phyloP scores from a whole-genome alignment of 768 basidiomycete genomes.

The Solioccasus polychromus region DNA sequence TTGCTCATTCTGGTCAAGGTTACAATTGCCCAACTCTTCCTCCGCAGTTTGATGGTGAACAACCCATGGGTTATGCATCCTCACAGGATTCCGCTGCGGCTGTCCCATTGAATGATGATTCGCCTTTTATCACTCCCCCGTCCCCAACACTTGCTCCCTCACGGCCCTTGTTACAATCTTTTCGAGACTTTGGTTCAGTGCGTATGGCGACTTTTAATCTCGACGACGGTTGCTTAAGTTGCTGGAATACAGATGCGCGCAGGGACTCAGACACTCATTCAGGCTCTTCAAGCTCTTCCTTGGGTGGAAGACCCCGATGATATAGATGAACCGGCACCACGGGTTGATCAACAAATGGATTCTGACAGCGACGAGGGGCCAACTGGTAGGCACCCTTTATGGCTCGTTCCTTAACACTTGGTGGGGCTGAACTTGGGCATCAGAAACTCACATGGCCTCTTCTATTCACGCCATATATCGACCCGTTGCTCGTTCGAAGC shows the following conservation, averaged over 20 bases:
- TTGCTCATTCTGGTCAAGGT: conserved; percentile 14
- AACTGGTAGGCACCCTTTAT: conserved; percentile 34
- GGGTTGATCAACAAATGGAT: conserved; percentile 39
- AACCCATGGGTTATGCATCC: conserved; percentile 1
- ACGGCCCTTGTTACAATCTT: conserved; percentile 48
- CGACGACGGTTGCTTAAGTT: neutral
- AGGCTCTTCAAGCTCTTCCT: conserved; percentile 82
- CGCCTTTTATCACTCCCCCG: conserved; percentile 70
- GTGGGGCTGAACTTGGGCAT: conserved; percentile 3
- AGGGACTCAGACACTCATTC: conserved; percentile 86
- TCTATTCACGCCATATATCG: conserved; percentile 88
- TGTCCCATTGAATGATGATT: conserved; percentile 44
- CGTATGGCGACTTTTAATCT: conserved; percentile 25
- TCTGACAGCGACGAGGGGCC: conserved; percentile 67
- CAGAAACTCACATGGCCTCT: conserved; percentile 60
- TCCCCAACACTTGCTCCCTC: conserved; percentile 52
- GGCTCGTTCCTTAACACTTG: neutral
- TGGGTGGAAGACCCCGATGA: conserved; percentile 70
- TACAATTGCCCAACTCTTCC: conserved; percentile 11
- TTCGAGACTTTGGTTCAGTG: conserved; percentile 72
- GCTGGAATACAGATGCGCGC: conserved; percentile 64
- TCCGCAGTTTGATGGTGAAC: conserved; percentile 20
- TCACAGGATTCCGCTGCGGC: conserved; percentile 8
- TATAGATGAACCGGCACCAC: conserved; percentile 56
- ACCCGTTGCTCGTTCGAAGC: conserved; percentile 67